A percentile compares a stretch with the other conserved stretches of the same genome.
Conservation (phyloP, 768 basidiomycete species). For the Trametes coccinea region DNA sequence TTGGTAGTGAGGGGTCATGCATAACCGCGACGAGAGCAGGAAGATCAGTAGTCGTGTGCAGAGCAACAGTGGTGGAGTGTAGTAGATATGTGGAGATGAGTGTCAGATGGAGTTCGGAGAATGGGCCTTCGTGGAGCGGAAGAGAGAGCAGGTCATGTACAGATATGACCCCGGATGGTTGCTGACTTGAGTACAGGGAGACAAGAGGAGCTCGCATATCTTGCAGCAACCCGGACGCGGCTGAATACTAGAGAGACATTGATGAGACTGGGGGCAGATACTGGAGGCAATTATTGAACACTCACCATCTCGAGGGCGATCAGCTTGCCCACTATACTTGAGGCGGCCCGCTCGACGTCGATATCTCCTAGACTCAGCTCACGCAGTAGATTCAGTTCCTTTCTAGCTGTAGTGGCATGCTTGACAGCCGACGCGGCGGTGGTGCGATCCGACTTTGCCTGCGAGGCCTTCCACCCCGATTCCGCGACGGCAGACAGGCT, state of each 20-base stretch:
- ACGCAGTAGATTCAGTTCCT: conserved; percentile 50
- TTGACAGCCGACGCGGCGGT: conserved; percentile 36
- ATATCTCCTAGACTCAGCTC: conserved; percentile 45
- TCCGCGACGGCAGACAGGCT: conserved; percentile 51
- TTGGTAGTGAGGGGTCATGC: conserved; percentile 29
- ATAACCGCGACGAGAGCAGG: conserved; percentile 37
- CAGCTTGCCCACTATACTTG: conserved; percentile 66
- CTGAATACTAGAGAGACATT: conserved; percentile 46
- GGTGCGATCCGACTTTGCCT: conserved; percentile 27
- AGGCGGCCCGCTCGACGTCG: conserved; percentile 75
- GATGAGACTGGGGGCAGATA: background rate
- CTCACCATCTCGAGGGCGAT: conserved; percentile 71
- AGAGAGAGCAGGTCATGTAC: conserved; percentile 41
- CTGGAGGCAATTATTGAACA: conserved; percentile 11
- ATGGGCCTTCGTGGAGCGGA: conserved; percentile 39
- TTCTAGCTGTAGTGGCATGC: conserved; percentile 42
- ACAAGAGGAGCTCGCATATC: conserved; percentile 49
- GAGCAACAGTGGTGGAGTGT: conserved; percentile 49
- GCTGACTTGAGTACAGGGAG: conserved; percentile 25
- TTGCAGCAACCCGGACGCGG: conserved; percentile 45
- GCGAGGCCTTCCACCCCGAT: conserved; percentile 57
- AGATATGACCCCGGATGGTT: background rate
- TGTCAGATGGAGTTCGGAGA: conserved; percentile 42
- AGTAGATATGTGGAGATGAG: conserved; percentile 62
- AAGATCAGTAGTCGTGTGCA: conserved; percentile 27